Base-by-base conservation (phyloP, 176 grass and related monocot species). In the Neostapfia colusana region DNA sequence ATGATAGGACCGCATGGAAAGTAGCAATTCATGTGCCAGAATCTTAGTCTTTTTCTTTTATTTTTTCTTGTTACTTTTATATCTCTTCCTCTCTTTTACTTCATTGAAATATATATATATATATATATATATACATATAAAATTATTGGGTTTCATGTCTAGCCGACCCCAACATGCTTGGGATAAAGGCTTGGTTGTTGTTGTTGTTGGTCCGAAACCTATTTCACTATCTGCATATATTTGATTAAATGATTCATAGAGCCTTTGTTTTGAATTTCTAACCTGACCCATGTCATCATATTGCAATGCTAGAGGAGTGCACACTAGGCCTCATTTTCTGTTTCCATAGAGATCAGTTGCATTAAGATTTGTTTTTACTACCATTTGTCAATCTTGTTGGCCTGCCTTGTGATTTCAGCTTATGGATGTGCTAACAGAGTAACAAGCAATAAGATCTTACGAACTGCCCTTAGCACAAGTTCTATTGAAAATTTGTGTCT, bases 211-310 rank as follows among this genome's bases (percentile, higher is more conserved):
- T 35, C 14, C 46, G 20, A 13, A 65, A 44, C 63, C 1, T 31
- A 31, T 31, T 78, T 84, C 26, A 43, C 10, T 58, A 10, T 65
- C 35, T 78, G 38, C 39, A 5, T n/a, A 56, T 34, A 78, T 65
- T 44, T 46, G 18, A 36, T 73, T 31, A 54, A 63, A 74, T 73
- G 35, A 21, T 82, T 31, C 5, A 45, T 17, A 7, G 56, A 66
- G 37, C 11, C 45, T 73, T 63, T 72, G 16, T 61, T 64, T 63
- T 18, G 65, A 65, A 55, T 5, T 21, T 82, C 18, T 74, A 81
- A 55, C 45, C 45, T 55, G 49, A 43, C 8, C 24, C 55, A 31
- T 28, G 15, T 31, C 39, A 31, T 61, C 72, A 75, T 12, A 36
- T 74, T 25, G 25, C 16, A 60, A 10, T 59, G 53, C 21, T 74